phyloP scores from a whole-genome alignment of 768 basidiomycete genomes.

The Dioszegia crocea region DNA sequence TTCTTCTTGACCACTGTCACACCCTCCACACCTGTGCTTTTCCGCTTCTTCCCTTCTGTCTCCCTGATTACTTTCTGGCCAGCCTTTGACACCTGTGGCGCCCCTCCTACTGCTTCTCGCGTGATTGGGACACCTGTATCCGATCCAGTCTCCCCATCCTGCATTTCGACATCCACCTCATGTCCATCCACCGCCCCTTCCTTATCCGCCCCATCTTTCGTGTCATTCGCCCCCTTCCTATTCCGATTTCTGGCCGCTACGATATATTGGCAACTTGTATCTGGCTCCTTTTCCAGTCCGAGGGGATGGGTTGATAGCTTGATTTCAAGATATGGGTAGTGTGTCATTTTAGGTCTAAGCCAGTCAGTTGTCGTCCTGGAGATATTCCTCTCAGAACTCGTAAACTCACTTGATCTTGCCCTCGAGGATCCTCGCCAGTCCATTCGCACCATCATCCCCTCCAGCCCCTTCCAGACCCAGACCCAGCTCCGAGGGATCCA shows the following conservation, averaged over 20 bases:
- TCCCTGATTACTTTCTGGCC: background rate
- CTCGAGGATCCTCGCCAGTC: constrained; percentile 18
- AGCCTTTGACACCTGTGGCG: background rate
- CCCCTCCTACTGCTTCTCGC: background rate
- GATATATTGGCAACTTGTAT: constrained; percentile 31
- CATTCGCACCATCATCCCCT: background rate
- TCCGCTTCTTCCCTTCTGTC: background rate
- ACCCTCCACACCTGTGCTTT: background rate
- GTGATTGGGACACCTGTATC: background rate
- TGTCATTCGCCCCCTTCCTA: background rate
- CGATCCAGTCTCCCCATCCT: background rate
- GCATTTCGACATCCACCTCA: background rate
- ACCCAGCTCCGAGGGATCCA: constrained; percentile 4
- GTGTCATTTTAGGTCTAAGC: constrained; percentile 43
- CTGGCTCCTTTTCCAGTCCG: constrained; percentile 23
- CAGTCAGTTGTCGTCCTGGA: too few species aligned
- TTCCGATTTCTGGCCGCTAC: constrained; percentile 7
- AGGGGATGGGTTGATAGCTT: constrained; percentile 34
- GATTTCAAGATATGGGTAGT: constrained; percentile 39
- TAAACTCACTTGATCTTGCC: constrained; percentile 31
- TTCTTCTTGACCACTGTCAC: background rate
- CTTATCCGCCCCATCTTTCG: too few species aligned
- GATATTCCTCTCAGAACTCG: too few species aligned
- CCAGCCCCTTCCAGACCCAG: background rate
- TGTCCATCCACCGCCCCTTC: background rate